phyloP scores from a whole-genome alignment of 352 stramenopile genomes.

The Phytopythium montanum region DNA sequence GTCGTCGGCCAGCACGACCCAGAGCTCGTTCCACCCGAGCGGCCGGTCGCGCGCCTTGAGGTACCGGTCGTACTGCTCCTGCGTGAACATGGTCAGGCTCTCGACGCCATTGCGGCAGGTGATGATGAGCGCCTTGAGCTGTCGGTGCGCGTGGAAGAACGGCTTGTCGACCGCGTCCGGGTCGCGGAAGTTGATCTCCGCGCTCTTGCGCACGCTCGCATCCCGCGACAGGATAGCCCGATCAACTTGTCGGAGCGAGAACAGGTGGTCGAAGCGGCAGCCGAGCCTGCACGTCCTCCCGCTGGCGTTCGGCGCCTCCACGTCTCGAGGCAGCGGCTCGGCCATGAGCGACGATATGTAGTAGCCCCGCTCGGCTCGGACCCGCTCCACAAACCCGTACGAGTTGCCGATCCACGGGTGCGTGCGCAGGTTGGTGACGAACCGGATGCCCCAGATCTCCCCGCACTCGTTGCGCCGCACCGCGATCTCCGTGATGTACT shows the following conservation, averaged over 20 bases:
- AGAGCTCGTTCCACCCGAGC: slow-evolving; percentile 3
- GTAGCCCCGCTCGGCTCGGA: background rate
- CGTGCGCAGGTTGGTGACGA: slow-evolving; percentile 5
- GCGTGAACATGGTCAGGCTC: background rate
- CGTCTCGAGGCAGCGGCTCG: background rate
- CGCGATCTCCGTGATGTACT: background rate
- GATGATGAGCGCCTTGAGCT: slow-evolving; percentile 3
- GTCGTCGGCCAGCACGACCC: background rate
- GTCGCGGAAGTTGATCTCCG: slow-evolving; percentile 2
- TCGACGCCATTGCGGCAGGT: slow-evolving; percentile 1
- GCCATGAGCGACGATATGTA: slow-evolving; percentile 5
- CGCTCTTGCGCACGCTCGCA: background rate
- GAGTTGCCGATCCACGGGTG: background rate
- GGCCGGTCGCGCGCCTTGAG: background rate
- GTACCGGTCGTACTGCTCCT: slow-evolving; percentile 5
- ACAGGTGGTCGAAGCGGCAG: slow-evolving; percentile 3
- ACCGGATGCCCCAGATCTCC: background rate
- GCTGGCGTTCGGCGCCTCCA: background rate
- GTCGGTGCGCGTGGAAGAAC: slow-evolving; percentile 1
- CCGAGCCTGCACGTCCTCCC: background rate
- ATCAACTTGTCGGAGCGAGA: background rate
- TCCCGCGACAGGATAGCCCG: background rate
- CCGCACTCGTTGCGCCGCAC: background rate
- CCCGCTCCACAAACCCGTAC: background rate
- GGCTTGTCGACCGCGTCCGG: slow-evolving; percentile 1